Evolutionary conservation across 345 rosid genomes (phyloP).

Genomic region (Isatis tinctoria): DNA sequence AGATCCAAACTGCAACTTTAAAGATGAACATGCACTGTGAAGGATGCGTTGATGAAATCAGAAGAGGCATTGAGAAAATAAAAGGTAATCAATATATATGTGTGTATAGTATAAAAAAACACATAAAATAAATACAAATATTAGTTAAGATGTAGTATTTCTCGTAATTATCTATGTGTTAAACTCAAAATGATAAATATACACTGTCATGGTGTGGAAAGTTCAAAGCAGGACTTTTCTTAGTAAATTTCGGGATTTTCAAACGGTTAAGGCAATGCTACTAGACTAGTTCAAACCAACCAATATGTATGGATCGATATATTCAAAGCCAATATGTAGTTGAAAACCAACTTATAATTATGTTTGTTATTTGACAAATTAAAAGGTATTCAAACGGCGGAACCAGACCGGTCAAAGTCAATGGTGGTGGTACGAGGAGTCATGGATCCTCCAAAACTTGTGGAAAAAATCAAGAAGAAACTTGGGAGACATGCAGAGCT

Average conservation of each 20-base stretch:
- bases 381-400: constrained; percentile 47
- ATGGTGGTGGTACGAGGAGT: constrained; percentile 50
- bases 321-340: not conserved
- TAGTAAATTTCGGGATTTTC: not conserved
- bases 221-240: not conserved
- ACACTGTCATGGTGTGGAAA: not conserved
- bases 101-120: not conserved
- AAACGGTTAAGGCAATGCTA: not conserved
- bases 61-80: constrained; percentile 40
- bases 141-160: not conserved
- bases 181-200: not conserved
- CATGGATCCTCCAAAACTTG: constrained; percentile 45
- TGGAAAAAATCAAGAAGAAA: constrained; percentile 32
- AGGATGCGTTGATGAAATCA: constrained; percentile 57
- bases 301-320: not conserved
- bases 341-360: not conserved
- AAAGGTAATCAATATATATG: constrained; percentile 40
- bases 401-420: constrained; percentile 51
- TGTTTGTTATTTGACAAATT: not conserved
- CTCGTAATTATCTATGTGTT: not conserved
- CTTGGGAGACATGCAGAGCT: constrained; percentile 52
- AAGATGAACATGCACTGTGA: constrained; percentile 67
- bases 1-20: constrained; percentile 35
- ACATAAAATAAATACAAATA: not conserved
- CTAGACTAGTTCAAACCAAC: not conserved